A percentile compares a stretch with the other conserved stretches of the same genome.
Evolutionary conservation across 1,284 basidiomycete species (phyloP).

Genomic region (Cutaneotrichosporon cavernicola): DNA sequence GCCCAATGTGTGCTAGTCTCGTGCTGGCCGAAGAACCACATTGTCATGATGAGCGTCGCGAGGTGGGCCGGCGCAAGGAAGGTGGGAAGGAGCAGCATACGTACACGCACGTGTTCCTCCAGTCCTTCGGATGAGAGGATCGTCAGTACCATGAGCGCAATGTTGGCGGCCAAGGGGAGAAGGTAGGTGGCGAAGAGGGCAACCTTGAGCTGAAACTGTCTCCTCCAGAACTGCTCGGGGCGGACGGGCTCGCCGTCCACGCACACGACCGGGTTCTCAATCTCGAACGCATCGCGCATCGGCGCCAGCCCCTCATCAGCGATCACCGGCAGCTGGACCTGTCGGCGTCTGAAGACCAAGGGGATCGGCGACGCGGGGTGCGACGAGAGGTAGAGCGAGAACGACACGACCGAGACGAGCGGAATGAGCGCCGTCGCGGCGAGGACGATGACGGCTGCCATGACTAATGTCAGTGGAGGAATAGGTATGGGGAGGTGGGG

Average conservation of each 20-base stretch:
- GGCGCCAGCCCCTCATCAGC: slow-evolving; percentile 34
- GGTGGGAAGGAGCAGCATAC: slow-evolving; percentile 41
- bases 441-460: slow-evolving; percentile 24
- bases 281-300: slow-evolving; percentile 69
- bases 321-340: slow-evolving; percentile 37
- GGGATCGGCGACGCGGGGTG: slow-evolving; percentile 39
- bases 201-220: slow-evolving; percentile 32
- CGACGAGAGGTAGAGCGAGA: slow-evolving; percentile 41
- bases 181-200: slow-evolving; percentile 41
- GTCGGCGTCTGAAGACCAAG: slow-evolving; percentile 17
- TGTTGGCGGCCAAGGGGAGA: slow-evolving; percentile 35
- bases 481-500: too few species aligned
- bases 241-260: slow-evolving; percentile 73
- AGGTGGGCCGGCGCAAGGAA: slow-evolving; percentile 63
- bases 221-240: slow-evolving; percentile 65
- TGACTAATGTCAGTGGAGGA: neutral
- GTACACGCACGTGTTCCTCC: slow-evolving; percentile 22
- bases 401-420: slow-evolving; percentile 35
- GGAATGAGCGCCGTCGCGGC: slow-evolving; percentile 41
- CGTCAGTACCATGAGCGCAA: slow-evolving; percentile 34
- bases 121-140: slow-evolving; percentile 43
- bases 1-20: slow-evolving; percentile 60
- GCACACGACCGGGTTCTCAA: slow-evolving; percentile 67
- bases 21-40: slow-evolving; percentile 60
- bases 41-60: slow-evolving; percentile 62